A percentile compares a stretch with the other conserved stretches of the same genome.
phyloP scores from a whole-genome alignment of 345 rosid species.

The Pistacia integerrima region DNA sequence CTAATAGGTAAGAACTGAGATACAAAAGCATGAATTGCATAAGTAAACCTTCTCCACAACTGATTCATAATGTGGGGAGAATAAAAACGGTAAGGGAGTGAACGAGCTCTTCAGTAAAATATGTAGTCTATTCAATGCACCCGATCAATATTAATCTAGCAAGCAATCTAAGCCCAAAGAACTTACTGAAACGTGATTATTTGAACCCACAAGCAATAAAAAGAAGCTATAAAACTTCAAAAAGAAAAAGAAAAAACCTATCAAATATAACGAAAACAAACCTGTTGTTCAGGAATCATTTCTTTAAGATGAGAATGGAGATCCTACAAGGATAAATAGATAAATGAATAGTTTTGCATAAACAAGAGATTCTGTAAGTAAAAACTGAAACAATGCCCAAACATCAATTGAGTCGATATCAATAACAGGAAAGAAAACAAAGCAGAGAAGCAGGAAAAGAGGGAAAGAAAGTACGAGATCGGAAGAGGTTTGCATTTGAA shows the following conservation, averaged over 20 bases:
- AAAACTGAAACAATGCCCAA: too few relatives aligned
- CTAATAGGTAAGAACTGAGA: not conserved
- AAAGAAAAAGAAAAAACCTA: not conserved
- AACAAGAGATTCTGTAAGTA: not conserved
- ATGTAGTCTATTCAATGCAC: not conserved
- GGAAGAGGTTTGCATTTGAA: constrained; percentile 77
- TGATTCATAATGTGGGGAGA: not conserved
- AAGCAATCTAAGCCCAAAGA: not conserved
- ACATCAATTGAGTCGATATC: too few relatives aligned
- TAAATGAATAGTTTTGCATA: not conserved
- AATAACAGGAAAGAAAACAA: not conserved
- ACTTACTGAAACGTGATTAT: not conserved
- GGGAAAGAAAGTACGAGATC: constrained; percentile 53
- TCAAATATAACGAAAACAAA: constrained; percentile 17
- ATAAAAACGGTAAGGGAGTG: not conserved
- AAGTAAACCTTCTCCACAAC: not conserved
- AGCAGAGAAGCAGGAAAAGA: not conserved
- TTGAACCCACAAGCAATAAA: not conserved
- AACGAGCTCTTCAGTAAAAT: not conserved
- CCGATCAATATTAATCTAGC: not conserved
- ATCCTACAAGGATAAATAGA: constrained; percentile 53
- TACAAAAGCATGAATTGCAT: constrained; percentile 4
- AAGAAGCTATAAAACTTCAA: not conserved
- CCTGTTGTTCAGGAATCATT: constrained; percentile 97
- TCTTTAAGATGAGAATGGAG: constrained; percentile 89